Percentiles rank a stretch among this genome's conserved stretches.
These are phyloP conservation scores for Pseudocercospora crystallina DNA, from an alignment of 2,329 filamentous ascomycete genomes.

Conservation along the genomic window DNA sequence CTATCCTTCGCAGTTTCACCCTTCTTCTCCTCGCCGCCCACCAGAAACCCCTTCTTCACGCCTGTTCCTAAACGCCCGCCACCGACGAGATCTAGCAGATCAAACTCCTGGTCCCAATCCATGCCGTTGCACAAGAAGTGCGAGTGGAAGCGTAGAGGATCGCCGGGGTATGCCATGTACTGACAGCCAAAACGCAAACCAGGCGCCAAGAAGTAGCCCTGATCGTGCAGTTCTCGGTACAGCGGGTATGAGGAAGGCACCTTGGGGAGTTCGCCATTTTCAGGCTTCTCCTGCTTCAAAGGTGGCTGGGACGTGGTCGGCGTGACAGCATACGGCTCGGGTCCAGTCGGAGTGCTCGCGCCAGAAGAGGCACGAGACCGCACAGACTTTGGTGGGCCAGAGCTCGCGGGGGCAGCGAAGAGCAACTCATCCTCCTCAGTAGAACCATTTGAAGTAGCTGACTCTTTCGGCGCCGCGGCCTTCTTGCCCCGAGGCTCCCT, in stretches of 20 bases:
- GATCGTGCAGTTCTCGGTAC: slow-evolving; percentile 74
- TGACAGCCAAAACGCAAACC: slow-evolving; percentile 92
- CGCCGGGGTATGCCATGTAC: slow-evolving; percentile 92
- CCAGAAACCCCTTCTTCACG: slow-evolving; percentile 91
- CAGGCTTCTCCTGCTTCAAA: slow-evolving; percentile 27
- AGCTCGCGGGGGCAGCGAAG: slow-evolving; percentile 28
- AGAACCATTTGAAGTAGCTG: slow-evolving; percentile 12
- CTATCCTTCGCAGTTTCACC: slow-evolving; percentile 33
- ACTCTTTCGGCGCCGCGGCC: slow-evolving; percentile 16
- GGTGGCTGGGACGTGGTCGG: slow-evolving; percentile 52
- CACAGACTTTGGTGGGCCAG: slow-evolving; percentile 16
- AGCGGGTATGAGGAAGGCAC: slow-evolving; percentile 66
- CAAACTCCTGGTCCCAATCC: slow-evolving; percentile 84
- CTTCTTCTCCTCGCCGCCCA: slow-evolving; percentile 65
- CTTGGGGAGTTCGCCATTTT: slow-evolving; percentile 23
- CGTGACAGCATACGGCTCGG: slow-evolving; percentile 41
- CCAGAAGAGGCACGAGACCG: slow-evolving; percentile 17
- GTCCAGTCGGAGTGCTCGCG: slow-evolving; percentile 12
- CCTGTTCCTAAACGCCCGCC: slow-evolving; percentile 87
- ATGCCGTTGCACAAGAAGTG: slow-evolving; percentile 86
- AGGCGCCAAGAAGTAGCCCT: slow-evolving; percentile 84
- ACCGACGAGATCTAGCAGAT: slow-evolving; percentile 79
- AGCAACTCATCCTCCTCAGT: slow-evolving; percentile 31
- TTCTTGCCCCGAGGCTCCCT: slow-evolving; percentile 17
- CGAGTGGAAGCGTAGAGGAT: slow-evolving; percentile 90